These are phyloP conservation scores for Ilex aquifolium DNA, from an alignment of 257 asterid genomes.

Conservation along the genomic window DNA sequence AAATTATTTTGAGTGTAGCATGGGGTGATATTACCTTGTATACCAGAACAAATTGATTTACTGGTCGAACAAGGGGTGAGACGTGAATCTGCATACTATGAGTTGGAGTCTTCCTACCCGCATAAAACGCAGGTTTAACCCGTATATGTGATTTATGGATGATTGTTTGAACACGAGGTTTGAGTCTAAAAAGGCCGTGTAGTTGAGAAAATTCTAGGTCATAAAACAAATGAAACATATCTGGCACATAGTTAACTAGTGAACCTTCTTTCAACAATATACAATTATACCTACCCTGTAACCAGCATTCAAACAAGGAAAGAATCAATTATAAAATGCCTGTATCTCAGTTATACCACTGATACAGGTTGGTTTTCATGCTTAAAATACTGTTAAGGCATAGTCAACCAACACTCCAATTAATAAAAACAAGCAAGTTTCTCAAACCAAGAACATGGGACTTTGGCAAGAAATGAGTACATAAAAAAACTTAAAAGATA, in stretches of 20 bases:
- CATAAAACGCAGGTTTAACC: too few species aligned
- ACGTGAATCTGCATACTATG: too few species aligned
- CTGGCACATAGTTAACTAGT: neutral
- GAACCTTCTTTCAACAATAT: constrained; percentile 15
- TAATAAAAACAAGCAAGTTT: too few species aligned
- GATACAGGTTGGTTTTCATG: constrained; percentile 13
- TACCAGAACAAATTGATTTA: constrained; percentile 10
- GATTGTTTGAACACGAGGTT: too few species aligned
- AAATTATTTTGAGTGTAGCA: too few species aligned
- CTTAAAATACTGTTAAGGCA: neutral
- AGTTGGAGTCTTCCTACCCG: too few species aligned
- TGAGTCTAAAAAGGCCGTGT: too few species aligned
- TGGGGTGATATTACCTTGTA: too few species aligned
- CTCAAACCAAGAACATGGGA: constrained; percentile 39
- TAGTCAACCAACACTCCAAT: constrained; percentile 29
- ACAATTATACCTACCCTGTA: constrained; percentile 18
- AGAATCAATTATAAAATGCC: constrained; percentile 21
- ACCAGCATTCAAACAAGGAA: constrained; percentile 16
- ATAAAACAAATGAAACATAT: too few species aligned
- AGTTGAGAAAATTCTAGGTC: too few species aligned
- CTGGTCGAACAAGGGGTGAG: too few species aligned
- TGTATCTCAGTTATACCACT: constrained; percentile 41
- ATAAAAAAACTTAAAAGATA: neutral
- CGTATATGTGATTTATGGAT: too few species aligned
- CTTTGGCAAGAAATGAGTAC: constrained; percentile 23